phyloP scores from a whole-genome alignment of 768 basidiomycete genomes.

The Mycena metata region DNA sequence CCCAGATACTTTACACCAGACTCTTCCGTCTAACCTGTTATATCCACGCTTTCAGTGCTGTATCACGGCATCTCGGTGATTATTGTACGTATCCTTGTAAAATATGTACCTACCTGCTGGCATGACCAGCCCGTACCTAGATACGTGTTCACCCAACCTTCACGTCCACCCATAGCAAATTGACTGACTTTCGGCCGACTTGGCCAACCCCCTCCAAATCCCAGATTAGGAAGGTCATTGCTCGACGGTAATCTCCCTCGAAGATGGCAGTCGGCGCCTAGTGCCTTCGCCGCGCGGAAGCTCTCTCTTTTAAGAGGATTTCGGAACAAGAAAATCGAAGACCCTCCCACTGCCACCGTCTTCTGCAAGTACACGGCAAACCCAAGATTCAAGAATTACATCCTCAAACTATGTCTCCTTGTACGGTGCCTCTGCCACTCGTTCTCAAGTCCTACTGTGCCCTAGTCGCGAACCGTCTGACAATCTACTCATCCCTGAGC shows the following conservation, averaged over 20 bases:
- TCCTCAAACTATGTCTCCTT: conserved; percentile 23
- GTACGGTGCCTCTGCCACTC: conserved; percentile 7
- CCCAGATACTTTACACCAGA: too few species aligned
- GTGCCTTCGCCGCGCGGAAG: too few species aligned
- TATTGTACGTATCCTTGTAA: conserved; percentile 10
- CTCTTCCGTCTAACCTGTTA: not conserved
- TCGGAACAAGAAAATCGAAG: not conserved
- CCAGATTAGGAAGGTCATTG: too few species aligned
- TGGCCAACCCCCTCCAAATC: too few species aligned
- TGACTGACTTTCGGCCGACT: too few species aligned
- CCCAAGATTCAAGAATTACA: conserved; percentile 1
- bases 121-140: not conserved
- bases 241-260: too few species aligned
- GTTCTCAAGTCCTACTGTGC: not conserved
- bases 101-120: too few species aligned
- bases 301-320: not conserved
- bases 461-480: conserved; percentile 25
- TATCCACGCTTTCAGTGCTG: not conserved
- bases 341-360: too few species aligned
- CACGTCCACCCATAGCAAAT: not conserved
- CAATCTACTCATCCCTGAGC: conserved; percentile 22
- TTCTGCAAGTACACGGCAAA: not conserved
- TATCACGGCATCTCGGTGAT: conserved; percentile 6
- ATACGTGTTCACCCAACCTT: too few species aligned
- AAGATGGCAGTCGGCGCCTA: too few species aligned